Conservation (phyloP, 73 alveolate genomes). For the Blepharisma stoltei region DNA sequence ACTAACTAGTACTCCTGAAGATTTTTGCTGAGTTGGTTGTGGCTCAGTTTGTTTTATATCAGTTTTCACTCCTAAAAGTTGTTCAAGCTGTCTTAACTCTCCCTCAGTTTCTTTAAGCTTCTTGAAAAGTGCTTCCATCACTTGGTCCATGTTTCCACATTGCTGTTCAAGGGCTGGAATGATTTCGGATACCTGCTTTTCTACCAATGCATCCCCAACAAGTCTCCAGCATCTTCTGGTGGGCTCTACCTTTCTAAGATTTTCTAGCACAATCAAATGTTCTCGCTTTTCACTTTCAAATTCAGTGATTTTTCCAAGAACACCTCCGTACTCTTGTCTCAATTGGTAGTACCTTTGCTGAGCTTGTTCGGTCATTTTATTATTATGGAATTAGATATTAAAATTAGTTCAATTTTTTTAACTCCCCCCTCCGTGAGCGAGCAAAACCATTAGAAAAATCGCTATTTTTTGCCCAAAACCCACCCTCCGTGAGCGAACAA, state of each 20-base stretch:
- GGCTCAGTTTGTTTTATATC: conserved; percentile 28
- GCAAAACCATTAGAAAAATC: no score
- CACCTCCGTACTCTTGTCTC: conserved; percentile 5
- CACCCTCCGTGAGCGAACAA: no score
- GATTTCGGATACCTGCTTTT: conserved; percentile 62
- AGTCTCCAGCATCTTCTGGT: conserved; percentile 81
- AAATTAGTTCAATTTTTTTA: no score
- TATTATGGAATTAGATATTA: no score
- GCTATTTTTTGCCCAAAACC: no score
- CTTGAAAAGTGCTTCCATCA: conserved; percentile 4
- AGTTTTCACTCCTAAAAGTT: conserved; percentile 15
- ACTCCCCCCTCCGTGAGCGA: no score
- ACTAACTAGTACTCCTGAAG: conserved; percentile 21
- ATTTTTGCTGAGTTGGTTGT: conserved; percentile 20
- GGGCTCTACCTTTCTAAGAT: conserved; percentile 61
- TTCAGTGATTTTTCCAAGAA: conserved; percentile 32
- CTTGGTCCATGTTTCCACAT: conserved; percentile 42
- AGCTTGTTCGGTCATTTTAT: conserved; percentile 20
- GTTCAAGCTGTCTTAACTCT: conserved; percentile 16
- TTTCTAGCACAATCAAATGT: conserved; percentile 66
- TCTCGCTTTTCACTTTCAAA: conserved; percentile 55
- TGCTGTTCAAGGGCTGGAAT: conserved; percentile 56
- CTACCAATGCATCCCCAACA: conserved; percentile 80
- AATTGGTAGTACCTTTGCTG: conserved; percentile 8
- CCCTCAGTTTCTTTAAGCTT: conserved; percentile 19